These are phyloP conservation scores for Stygiomarasmius scandens DNA, from an alignment of 1,284 basidiomycete genomes.

Conservation along the genomic window DNA sequence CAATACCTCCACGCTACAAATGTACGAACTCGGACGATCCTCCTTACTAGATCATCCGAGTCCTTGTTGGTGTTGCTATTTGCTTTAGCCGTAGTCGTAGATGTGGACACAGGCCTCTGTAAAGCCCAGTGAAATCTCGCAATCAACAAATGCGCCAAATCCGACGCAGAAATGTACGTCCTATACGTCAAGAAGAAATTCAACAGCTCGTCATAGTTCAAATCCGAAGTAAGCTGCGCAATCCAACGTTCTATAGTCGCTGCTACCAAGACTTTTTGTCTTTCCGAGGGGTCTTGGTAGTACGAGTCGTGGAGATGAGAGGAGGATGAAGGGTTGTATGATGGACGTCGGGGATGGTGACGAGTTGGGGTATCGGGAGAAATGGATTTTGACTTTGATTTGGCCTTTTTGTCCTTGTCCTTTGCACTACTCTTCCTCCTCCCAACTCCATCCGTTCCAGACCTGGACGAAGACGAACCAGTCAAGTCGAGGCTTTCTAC, in stretches of 20 bases:
- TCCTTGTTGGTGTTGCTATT: background rate
- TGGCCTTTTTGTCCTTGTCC: constrained; percentile 7
- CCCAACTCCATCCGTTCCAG: constrained; percentile 33
- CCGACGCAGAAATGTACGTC: constrained; percentile 74
- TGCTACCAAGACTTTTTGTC: constrained; percentile 54
- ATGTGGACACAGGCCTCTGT: constrained; percentile 28
- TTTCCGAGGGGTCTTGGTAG: too few species aligned
- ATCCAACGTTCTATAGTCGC: constrained; percentile 91
- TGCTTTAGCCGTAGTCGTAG: background rate
- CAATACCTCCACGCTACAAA: constrained; percentile 87
- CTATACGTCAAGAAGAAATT: constrained; percentile 90
- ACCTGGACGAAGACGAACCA: constrained; percentile 36
- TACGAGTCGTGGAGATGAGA: too few species aligned
- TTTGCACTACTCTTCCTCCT: constrained; percentile 29
- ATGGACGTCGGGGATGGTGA: constrained; percentile 15
- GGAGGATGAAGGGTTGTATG: too few species aligned
- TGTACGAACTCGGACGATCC: constrained; percentile 82
- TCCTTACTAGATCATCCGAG: constrained; percentile 54
- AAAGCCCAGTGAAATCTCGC: constrained; percentile 88
- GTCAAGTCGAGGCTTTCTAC: constrained; percentile 27
- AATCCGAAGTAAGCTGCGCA: constrained; percentile 81
- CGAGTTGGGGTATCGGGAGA: constrained; percentile 20
- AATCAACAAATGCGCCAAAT: constrained; percentile 78
- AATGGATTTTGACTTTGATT: constrained; percentile 7
- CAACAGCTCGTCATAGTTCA: constrained; percentile 81